Evolutionary conservation across 1,284 basidiomycete genomes (phyloP).

Genomic region (Heterobasidion parviporum): DNA sequence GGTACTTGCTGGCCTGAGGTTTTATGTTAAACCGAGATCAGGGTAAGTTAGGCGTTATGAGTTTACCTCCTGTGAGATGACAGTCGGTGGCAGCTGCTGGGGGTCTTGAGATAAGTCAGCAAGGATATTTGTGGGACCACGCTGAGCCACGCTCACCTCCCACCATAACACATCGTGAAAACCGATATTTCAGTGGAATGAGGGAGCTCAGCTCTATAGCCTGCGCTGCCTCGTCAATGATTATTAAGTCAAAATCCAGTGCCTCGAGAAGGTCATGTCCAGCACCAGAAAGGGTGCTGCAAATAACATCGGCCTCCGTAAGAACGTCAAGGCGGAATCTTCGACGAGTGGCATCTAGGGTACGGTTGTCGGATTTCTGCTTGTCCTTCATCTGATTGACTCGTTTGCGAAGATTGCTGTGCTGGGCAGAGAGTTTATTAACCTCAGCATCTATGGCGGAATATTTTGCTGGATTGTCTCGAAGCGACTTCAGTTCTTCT

Average conservation of each 20-base stretch:
- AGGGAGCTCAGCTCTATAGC: slow-evolving; percentile 95
- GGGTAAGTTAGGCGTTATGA: neutral
- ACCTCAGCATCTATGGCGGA: slow-evolving; percentile 60
- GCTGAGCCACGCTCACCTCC: slow-evolving; percentile 48
- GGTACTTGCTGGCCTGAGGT: slow-evolving; percentile 60
- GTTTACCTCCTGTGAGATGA: slow-evolving; percentile 75
- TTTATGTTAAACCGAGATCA: slow-evolving; percentile 1
- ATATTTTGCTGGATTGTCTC: slow-evolving; percentile 41
- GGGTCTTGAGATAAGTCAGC: slow-evolving; percentile 54
- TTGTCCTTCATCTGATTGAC: slow-evolving; percentile 78
- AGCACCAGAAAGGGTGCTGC: slow-evolving; percentile 87
- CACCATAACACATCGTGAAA: slow-evolving; percentile 86
- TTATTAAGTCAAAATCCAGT: slow-evolving; percentile 91
- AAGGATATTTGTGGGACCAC: neutral
- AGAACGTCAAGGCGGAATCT: slow-evolving; percentile 74
- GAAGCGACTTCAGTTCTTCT: slow-evolving; percentile 46
- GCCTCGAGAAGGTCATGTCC: slow-evolving; percentile 84
- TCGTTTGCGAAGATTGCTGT: slow-evolving; percentile 58
- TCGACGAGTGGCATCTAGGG: slow-evolving; percentile 71
- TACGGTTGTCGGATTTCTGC: slow-evolving; percentile 66
- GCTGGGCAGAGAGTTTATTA: slow-evolving; percentile 56
- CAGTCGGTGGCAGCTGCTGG: slow-evolving; percentile 94
- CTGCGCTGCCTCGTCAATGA: slow-evolving; percentile 98
- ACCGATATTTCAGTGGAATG: slow-evolving; percentile 90
- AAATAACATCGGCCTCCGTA: slow-evolving; percentile 87